Evolutionary conservation across 2,329 filamentous ascomycete species (phyloP).

Genomic region (Trichoderma pleuroti): DNA sequence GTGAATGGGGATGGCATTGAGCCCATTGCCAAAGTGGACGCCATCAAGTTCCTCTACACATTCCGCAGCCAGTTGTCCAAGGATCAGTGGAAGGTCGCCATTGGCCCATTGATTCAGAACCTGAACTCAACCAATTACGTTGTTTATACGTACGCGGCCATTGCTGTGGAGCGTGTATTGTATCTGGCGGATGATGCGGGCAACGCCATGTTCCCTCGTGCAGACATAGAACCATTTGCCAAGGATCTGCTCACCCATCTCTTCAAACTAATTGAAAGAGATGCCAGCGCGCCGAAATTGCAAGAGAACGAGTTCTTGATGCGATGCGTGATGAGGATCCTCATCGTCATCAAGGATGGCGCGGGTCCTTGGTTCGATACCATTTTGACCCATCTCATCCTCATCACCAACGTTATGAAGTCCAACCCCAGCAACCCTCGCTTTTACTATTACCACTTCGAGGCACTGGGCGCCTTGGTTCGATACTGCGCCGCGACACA

Average conservation of each 20-base stretch:
- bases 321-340: constrained; percentile 96
- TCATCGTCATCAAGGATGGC: constrained; percentile 88
- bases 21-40: constrained; percentile 91
- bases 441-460: constrained; percentile 99
- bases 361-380: constrained; percentile 70
- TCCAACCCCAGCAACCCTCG: constrained; percentile 94
- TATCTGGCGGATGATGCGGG: constrained; percentile 75
- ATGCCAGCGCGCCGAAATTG: constrained; percentile 81
- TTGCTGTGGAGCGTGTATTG: constrained; percentile 90
- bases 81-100: constrained; percentile 85
- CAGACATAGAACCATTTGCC: constrained; percentile 74
- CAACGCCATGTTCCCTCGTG: constrained; percentile 73
- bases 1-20: constrained; percentile 65
- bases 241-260: constrained; percentile 86
- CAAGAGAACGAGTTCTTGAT: constrained; percentile 99
- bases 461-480: constrained; percentile 86
- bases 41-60: constrained; percentile 95
- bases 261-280: constrained; percentile 85
- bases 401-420: constrained; percentile 87
- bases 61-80: constrained; percentile 94
- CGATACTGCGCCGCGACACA: constrained; percentile 61
- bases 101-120: constrained; percentile 87
- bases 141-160: constrained; percentile 95
- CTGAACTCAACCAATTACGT: constrained; percentile 89
- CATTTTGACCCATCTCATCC: constrained; percentile 79